Conservation (phyloP, 495 filamentous ascomycete species). For the Recurvomyces mirabilis region DNA sequence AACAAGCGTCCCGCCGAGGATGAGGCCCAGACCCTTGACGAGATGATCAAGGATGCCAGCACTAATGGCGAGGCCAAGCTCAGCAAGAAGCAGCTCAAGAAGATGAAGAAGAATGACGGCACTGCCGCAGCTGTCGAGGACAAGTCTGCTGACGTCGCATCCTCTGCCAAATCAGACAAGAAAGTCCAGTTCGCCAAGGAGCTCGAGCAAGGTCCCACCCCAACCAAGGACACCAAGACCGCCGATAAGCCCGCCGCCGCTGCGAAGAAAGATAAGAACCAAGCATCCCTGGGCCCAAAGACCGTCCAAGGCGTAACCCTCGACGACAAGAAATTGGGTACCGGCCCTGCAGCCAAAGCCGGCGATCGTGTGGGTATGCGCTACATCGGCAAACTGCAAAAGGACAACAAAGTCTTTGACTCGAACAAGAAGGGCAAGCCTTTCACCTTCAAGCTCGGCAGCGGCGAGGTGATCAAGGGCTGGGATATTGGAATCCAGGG, state of each 20-base stretch:
- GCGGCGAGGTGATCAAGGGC: slow-evolving; percentile 93
- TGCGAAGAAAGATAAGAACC: slow-evolving; percentile 36
- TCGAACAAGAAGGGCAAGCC: slow-evolving; percentile 96
- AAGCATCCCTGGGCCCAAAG: slow-evolving; percentile 52
- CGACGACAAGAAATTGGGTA: slow-evolving; percentile 87
- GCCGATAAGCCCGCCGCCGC: slow-evolving; percentile 36
- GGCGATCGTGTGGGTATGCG: slow-evolving; percentile 82
- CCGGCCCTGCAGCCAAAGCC: slow-evolving; percentile 67
- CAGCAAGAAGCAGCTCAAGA: slow-evolving; percentile 97
- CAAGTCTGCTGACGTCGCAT: slow-evolving; percentile 39
- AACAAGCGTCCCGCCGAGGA: slow-evolving; percentile 69
- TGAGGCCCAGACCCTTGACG: slow-evolving; percentile 53
- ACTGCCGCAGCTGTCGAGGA: slow-evolving; percentile 51
- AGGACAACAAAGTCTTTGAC: slow-evolving; percentile 88
- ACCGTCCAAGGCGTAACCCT: slow-evolving; percentile 77
- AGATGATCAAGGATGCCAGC: slow-evolving; percentile 58
- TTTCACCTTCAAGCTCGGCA: slow-evolving; percentile 86
- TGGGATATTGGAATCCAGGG: slow-evolving; percentile 92
- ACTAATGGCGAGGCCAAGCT: slow-evolving; percentile 51
- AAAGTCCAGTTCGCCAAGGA: slow-evolving; percentile 99
- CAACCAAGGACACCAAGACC: slow-evolving; percentile 37
- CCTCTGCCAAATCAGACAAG: slow-evolving; percentile 60
- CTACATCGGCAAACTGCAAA: slow-evolving; percentile 86
- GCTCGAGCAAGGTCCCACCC: slow-evolving; percentile 88
- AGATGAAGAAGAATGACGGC: slow-evolving; percentile 85